Evolutionary conservation across 768 basidiomycete genomes (phyloP).

Genomic region (Leccinum obscurum): DNA sequence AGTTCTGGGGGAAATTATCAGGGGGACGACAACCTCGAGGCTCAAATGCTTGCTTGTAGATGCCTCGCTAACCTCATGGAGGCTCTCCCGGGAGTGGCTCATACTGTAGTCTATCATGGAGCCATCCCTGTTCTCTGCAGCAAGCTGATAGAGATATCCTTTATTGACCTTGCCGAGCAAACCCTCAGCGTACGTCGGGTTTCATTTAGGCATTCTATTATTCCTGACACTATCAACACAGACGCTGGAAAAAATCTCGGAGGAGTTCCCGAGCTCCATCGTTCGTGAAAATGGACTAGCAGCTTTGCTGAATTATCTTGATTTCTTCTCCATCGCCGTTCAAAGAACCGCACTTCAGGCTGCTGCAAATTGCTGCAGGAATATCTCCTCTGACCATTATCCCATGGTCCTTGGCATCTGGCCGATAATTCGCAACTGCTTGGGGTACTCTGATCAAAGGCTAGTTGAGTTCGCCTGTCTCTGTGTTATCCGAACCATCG

Average conservation of each 20-base stretch:
- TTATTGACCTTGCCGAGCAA: constrained; percentile 98
- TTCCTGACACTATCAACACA: constrained; percentile 35
- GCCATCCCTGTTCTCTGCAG: constrained; percentile 97
- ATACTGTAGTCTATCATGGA: constrained; percentile 97
- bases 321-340: constrained; percentile 98
- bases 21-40: constrained; percentile 88
- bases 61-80: constrained; percentile 99
- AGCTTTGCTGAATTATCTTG: constrained; percentile 91
- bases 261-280: constrained; percentile 94
- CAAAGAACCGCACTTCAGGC: constrained; percentile 96
- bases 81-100: constrained; percentile 96
- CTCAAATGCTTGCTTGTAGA: constrained; percentile 93
- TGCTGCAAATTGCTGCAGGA: constrained; percentile 95
- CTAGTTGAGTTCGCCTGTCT: constrained; percentile 97
- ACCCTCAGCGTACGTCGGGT: constrained; percentile 82
- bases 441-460: constrained; percentile 90
- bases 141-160: constrained; percentile 95
- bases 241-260: constrained; percentile 98
- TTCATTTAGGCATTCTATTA: neutral
- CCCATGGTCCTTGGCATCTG: constrained; percentile 85
- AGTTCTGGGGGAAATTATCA: constrained; percentile 68
- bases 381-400: constrained; percentile 87
- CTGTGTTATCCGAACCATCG: constrained; percentile 91
- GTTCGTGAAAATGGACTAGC: constrained; percentile 94
- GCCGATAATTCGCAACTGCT: constrained; percentile 91